A percentile compares a stretch with the other conserved stretches of the same genome.
Conservation (phyloP, 2,329 filamentous ascomycete species). For the Colletotrichum navitas region DNA sequence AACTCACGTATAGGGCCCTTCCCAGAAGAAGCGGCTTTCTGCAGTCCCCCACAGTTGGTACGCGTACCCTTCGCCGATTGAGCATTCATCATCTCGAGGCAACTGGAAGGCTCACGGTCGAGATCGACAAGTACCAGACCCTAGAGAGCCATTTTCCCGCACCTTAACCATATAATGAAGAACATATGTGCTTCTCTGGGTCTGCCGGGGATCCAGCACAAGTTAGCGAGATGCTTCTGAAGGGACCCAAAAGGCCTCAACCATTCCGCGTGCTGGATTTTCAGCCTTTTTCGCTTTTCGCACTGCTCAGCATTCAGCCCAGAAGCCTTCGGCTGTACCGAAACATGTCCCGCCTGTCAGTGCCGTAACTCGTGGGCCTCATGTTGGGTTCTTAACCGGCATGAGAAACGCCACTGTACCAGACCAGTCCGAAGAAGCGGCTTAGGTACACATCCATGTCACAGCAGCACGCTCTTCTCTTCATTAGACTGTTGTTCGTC, state of each 20-base stretch:
- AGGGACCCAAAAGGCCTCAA: background rate
- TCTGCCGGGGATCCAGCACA: background rate
- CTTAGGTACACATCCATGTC: conserved; percentile 13
- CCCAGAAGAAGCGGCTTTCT: background rate
- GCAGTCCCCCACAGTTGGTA: background rate
- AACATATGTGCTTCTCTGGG: too few relatives aligned
- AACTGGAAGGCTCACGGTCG: background rate
- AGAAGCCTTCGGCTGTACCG: conserved; percentile 1
- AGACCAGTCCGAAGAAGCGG: conserved; percentile 18
- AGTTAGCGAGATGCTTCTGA: background rate
- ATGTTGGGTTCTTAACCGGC: background rate
- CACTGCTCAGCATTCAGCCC: background rate
- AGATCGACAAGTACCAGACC: background rate
- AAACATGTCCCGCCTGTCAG: background rate
- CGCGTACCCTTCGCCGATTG: background rate
- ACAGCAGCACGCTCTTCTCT: conserved; percentile 11
- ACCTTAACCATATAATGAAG: too few relatives aligned
- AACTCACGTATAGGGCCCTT: background rate
- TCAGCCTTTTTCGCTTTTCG: background rate
- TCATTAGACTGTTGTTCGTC: conserved; percentile 15
- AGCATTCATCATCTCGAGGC: background rate
- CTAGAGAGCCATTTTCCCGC: too few relatives aligned
- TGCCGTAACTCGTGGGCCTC: conserved; percentile 8
- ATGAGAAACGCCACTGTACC: background rate
- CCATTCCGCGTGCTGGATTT: background rate